Evolutionary conservation across 2,329 filamentous ascomycete genomes (phyloP), one percentile per base, ranked within the genome.

Genomic region (Cercospora zeae-maydis): DNA sequence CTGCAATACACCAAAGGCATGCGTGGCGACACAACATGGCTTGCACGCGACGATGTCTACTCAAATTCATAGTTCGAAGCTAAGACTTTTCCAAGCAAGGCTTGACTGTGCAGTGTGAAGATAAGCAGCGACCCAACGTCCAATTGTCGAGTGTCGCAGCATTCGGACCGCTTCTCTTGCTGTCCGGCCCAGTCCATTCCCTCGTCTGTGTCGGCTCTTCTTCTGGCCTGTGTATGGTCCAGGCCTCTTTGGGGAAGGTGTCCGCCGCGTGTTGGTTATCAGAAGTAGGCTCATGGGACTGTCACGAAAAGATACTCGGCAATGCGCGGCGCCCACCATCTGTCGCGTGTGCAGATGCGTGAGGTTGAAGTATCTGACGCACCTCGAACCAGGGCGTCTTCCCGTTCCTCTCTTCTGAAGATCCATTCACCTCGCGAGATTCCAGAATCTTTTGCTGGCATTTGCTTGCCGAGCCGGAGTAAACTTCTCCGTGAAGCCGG

Each of bases 401-500:
- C 8, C 3, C 4, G 53, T 27, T 10, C 19, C n/a, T 53, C 31
- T 54, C 33, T 34, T 31, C 6, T 30, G 21, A 49, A 49, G 42
- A 13, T 34, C 30, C 39, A 13, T 13, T 30, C 42, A 30, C 21
- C 10, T 37, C 33, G 16, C 34, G 42, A 33, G 14, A 27, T 30
- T 42, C 34, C n/a, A 52, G 27, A 31, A 53, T 27, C 10, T 30
- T 45, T 27, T 57, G 34, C 34, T 45, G 24, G 34, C 37, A 39
- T 42, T 31, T 57, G 37, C 31, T 33, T 45, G 42, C 36, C 34
- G 34, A 39, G 36, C 66, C 63, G 66, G 62, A 66, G 52, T 62
- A 63, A 66, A 66, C 64, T 68, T 67, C 58, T 51, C 58, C 53
- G 64, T 68, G 61, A 67, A 67, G 65, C 63, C 61, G 63, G 63